phyloP scores from a whole-genome alignment of 352 stramenopile genomes.

The Pythium brassicae region DNA sequence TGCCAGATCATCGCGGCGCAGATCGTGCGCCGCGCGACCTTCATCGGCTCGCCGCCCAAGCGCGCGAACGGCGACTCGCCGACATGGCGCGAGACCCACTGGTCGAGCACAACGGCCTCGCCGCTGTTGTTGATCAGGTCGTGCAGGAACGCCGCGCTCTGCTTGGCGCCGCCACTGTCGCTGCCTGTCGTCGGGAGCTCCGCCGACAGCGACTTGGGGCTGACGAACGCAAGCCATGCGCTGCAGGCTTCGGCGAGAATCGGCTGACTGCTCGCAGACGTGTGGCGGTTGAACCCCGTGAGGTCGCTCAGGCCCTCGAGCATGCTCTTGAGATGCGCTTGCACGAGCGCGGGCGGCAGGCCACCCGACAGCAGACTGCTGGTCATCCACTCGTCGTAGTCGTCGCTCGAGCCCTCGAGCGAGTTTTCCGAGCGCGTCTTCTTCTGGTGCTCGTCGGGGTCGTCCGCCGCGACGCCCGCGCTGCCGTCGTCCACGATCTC shows the following conservation, averaged over 20 bases:
- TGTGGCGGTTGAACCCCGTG: conserved; percentile 29
- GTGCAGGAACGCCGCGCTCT: conserved; percentile 40
- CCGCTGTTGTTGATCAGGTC: conserved; percentile 65
- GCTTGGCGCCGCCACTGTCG: conserved; percentile 17
- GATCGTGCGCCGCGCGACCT: conserved; percentile 77
- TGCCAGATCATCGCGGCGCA: conserved; percentile 89
- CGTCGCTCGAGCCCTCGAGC: conserved; percentile 60
- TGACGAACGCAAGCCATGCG: conserved; percentile 56
- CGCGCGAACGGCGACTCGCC: conserved; percentile 80
- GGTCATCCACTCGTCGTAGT: conserved; percentile 81
- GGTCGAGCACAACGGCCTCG: conserved; percentile 55
- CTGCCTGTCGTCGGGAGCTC: conserved; percentile 15
- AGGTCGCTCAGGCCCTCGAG: conserved; percentile 40
- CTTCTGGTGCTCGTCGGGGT: conserved; percentile 29
- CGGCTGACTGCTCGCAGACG: conserved; percentile 16
- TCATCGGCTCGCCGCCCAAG: conserved; percentile 81
- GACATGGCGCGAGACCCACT: conserved; percentile 78
- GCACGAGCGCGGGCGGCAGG: conserved; percentile 46
- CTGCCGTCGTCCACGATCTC: conserved; percentile 30
- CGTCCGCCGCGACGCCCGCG: conserved; percentile 13
- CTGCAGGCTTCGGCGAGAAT: conserved; percentile 46
- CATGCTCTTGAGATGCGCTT: conserved; percentile 62
- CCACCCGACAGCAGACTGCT: conserved; percentile 74
- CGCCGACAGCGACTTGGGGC: conserved; percentile 43
- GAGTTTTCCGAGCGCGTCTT: conserved; percentile 37